A percentile compares a stretch with the other conserved stretches of the same genome.
phyloP scores from a whole-genome alignment of 352 stramenopile genomes.

The Globisporangium spinosum region DNA sequence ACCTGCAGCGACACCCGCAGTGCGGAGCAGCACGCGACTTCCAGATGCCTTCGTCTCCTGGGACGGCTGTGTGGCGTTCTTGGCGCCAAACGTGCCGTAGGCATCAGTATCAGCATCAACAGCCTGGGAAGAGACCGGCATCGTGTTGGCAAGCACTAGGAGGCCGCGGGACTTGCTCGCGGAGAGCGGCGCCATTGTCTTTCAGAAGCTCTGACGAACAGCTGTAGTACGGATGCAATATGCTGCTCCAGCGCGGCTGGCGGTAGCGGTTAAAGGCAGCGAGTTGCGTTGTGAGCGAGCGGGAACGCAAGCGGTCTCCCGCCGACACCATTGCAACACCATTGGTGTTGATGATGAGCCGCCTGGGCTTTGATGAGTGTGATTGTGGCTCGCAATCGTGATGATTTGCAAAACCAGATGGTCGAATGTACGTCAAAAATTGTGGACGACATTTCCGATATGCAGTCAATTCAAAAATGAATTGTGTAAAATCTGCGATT shows the following conservation, averaged over 20 bases:
- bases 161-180: not conserved
- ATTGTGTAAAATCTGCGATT: too few species aligned
- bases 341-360: not conserved
- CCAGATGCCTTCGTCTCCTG: not conserved
- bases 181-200: not conserved
- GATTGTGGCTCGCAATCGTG: not conserved
- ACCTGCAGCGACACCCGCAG: not conserved
- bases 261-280: too few species aligned
- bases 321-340: too few species aligned
- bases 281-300: not conserved
- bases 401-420: not conserved
- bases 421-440: not conserved
- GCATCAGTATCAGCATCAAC: constrained; percentile 1
- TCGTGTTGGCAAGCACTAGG: not conserved
- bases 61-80: not conserved
- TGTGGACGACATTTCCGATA: too few species aligned
- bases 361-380: constrained; percentile 5
- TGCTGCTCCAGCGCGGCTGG: not conserved
- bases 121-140: not conserved
- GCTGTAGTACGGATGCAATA: not conserved
- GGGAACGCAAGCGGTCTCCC: not conserved
- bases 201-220: not conserved
- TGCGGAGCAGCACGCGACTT: constrained; percentile 2
- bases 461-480: too few species aligned
- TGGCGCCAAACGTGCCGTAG: constrained; percentile 5